Conservation (phyloP, 2,329 filamentous ascomycete species). For the Aschersonia sp. region DNA sequence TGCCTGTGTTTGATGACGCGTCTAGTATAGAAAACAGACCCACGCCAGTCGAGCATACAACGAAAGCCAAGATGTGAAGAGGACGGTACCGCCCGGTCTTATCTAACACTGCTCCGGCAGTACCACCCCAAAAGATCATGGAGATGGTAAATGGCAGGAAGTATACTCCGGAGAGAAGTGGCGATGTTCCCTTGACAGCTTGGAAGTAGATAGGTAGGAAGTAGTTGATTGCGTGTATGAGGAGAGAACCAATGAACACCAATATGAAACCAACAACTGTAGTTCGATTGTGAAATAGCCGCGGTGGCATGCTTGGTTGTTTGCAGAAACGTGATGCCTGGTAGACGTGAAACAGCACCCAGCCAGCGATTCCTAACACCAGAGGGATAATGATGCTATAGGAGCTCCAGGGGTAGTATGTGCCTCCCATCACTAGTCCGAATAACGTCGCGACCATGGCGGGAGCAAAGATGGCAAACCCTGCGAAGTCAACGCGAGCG, state of each 20-base stretch:
- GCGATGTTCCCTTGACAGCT: conserved; percentile 14
- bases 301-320: conserved; percentile 16
- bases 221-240: conserved; percentile 14
- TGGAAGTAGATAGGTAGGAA: conserved; percentile 30
- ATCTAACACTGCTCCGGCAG: conserved; percentile 8
- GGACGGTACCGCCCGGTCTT: conserved; percentile 13
- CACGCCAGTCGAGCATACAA: background rate
- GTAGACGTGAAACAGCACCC: conserved; percentile 10
- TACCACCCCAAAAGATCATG: conserved; percentile 9
- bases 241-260: conserved; percentile 2
- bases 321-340: background rate
- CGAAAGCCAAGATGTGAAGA: conserved; percentile 16
- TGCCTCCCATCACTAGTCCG: conserved; percentile 24
- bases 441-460: conserved; percentile 21
- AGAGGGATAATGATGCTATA: conserved; percentile 22
- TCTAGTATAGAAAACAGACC: too few species aligned
- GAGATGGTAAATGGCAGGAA: background rate
- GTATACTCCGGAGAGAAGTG: background rate
- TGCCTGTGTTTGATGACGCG: too few species aligned
- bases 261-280: conserved; percentile 5
- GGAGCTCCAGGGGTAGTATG: conserved; percentile 22
- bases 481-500: conserved; percentile 21
- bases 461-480: conserved; percentile 22
- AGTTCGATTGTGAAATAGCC: conserved; percentile 28
- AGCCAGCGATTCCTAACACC: conserved; percentile 17